Base-by-base conservation (phyloP, 306 rosid genomes). In the Prunus kanzakura region DNA sequence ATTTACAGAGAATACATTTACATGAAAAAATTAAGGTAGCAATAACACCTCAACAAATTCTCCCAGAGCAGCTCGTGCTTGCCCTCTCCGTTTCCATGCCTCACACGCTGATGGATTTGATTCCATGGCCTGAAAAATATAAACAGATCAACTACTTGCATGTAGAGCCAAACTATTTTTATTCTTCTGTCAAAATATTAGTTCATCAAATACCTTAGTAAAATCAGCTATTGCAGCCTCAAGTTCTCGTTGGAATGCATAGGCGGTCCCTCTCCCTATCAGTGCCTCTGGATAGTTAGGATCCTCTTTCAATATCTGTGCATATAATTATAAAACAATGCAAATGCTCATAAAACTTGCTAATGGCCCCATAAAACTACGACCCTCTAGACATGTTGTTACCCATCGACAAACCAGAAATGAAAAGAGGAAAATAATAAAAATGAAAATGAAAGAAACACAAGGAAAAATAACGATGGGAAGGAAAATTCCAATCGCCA, bases 1-100 rank as follows among this genome's bases (percentile, higher is more conserved):
- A 71, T 70, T 67, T 58, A 71, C 23, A 46, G 23, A 18, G 0
- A 41, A 29, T 58, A 77, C 12, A 3, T 29, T 30, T 64, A 16
- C 27, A 6, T 49, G 47, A 57, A 55, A 45, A 69, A 62, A 61
- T 25, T 54, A 25, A 78, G 72, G n/a, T 69, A 70, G 80, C 67
- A 57, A 46, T 46, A 78, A 80, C 78, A 92, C 99, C 95, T 88
- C 96, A 79, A 82, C 86, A 84, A 88, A 89, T 83, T 89, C 88
- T 78, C 99, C 99, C 74, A 95, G 84, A n/a, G 97, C 99, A 69
- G 99, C 97, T 69, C 93, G 92, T 47, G 99, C 99, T 83, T 95
- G 99, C 82, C 99, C 99, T 85, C 99, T 92, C 79, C 99, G 88
- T 79, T 95, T 95, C 99, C 99, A 95, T 78, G 97, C 99, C 86